Conservation (phyloP, 2,329 filamentous ascomycete genomes). For the Purpureocillium lavendulum region DNA sequence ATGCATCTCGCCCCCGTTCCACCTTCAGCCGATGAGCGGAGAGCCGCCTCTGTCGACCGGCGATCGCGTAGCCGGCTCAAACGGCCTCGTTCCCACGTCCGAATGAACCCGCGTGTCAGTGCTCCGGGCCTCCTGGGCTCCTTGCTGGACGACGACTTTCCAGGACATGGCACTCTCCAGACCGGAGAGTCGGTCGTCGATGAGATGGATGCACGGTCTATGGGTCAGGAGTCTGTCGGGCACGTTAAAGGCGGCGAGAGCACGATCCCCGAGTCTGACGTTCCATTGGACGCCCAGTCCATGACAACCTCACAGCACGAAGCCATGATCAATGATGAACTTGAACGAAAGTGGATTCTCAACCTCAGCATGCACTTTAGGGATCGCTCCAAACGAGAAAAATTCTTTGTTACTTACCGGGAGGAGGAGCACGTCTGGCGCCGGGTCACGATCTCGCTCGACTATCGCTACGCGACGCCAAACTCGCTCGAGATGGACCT, state of each 20-base stretch:
- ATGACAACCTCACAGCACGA: constrained; percentile 49
- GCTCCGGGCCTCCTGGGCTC: constrained; percentile 35
- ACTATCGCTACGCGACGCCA: constrained; percentile 73
- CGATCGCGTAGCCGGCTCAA: constrained; percentile 26
- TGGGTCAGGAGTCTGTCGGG: neutral
- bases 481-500: constrained; percentile 84
- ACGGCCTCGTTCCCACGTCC: constrained; percentile 13
- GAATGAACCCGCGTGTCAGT: constrained; percentile 33
- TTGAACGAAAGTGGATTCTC: constrained; percentile 86
- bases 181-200: constrained; percentile 9
- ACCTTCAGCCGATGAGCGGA: constrained; percentile 56
- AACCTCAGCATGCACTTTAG: constrained; percentile 98
- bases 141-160: constrained; percentile 11
- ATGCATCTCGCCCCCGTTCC: constrained; percentile 62
- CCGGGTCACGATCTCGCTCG: constrained; percentile 84
- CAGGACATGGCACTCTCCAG: constrained; percentile 9
- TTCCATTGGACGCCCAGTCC: constrained; percentile 34
- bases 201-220: neutral
- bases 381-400: constrained; percentile 85
- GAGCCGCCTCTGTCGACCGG: constrained; percentile 60
- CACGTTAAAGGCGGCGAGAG: constrained; percentile 7
- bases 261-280: constrained; percentile 19
- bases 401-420: constrained; percentile 95
- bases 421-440: constrained; percentile 73
- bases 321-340: constrained; percentile 64